Conservation (phyloP, 2,329 filamentous ascomycete genomes). For the Elsinoe arachidis region DNA sequence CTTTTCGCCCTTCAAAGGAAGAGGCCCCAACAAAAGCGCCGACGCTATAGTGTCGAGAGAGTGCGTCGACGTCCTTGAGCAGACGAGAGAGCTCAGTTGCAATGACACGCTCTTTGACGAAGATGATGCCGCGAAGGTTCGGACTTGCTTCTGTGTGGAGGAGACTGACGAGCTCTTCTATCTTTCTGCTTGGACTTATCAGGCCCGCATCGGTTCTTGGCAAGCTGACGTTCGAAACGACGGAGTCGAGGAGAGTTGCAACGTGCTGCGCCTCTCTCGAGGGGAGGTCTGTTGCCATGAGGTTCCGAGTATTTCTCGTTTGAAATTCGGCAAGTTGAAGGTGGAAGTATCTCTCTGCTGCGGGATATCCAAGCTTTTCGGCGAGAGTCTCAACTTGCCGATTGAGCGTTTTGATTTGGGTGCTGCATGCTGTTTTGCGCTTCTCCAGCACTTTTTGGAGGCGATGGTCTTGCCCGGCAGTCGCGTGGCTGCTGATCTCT, state of each 20-base stretch:
- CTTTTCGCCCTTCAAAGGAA: slow-evolving; percentile 33
- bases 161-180: slow-evolving; percentile 25
- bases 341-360: not conserved
- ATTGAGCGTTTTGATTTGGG: not conserved
- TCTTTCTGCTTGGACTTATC: slow-evolving; percentile 17
- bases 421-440: not conserved
- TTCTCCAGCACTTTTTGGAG: not conserved
- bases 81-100: slow-evolving; percentile 35
- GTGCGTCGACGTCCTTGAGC: slow-evolving; percentile 22
- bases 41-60: slow-evolving; percentile 27
- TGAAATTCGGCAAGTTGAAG: not conserved
- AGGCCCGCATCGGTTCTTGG: not conserved
- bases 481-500: not conserved
- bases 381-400: not conserved
- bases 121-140: slow-evolving; percentile 36
- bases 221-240: no score
- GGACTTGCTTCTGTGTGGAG: slow-evolving; percentile 27
- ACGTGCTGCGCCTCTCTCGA: not conserved
- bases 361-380: not conserved
- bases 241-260: not conserved
- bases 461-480: not conserved
- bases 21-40: slow-evolving; percentile 48
- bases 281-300: not conserved
- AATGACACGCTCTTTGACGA: slow-evolving; percentile 38
- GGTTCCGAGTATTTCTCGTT: not conserved